A percentile compares a stretch with the other conserved stretches of the same genome.
Evolutionary conservation across 192 early-diverging fungal species (phyloP).

Genomic region (Coemansia sp.): DNA sequence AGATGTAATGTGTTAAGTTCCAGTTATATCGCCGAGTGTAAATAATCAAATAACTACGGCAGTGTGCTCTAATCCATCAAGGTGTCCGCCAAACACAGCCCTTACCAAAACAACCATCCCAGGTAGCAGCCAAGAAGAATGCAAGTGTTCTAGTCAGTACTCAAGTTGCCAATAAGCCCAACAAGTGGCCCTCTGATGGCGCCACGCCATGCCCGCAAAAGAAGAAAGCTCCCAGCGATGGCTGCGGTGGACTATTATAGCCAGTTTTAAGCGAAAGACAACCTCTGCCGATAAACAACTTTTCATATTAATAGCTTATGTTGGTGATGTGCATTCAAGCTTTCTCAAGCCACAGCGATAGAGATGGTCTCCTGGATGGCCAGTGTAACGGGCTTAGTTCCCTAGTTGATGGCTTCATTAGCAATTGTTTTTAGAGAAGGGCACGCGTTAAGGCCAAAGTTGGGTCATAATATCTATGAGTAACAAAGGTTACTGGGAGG

Average conservation of each 20-base stretch:
- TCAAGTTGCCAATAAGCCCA: neutral
- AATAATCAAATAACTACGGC: too few species aligned
- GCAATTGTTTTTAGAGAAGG: too few species aligned
- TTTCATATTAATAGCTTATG: neutral
- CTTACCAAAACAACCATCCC: neutral
- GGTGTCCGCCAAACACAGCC: neutral
- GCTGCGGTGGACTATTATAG: neutral
- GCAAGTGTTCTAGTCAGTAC: neutral
- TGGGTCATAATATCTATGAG: neutral
- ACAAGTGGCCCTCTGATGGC: too few species aligned
- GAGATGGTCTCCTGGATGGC: too few species aligned
- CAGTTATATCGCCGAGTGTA: too few species aligned
- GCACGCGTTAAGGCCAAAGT: too few species aligned
- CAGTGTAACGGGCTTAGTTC: too few species aligned
- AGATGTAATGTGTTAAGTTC: too few species aligned
- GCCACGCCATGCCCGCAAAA: neutral
- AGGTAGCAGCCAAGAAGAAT: neutral
- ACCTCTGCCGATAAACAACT: neutral
- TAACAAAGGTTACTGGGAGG: neutral
- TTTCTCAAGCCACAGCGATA: too few species aligned
- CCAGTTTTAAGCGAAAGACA: neutral
- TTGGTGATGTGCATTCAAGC: neutral
- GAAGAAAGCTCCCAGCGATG: neutral
- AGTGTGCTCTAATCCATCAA: neutral
- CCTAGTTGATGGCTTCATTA: too few species aligned